These are phyloP conservation scores for Magnaporthales sp. DNA, from an alignment of 2,329 filamentous ascomycete genomes.

Conservation along the genomic window DNA sequence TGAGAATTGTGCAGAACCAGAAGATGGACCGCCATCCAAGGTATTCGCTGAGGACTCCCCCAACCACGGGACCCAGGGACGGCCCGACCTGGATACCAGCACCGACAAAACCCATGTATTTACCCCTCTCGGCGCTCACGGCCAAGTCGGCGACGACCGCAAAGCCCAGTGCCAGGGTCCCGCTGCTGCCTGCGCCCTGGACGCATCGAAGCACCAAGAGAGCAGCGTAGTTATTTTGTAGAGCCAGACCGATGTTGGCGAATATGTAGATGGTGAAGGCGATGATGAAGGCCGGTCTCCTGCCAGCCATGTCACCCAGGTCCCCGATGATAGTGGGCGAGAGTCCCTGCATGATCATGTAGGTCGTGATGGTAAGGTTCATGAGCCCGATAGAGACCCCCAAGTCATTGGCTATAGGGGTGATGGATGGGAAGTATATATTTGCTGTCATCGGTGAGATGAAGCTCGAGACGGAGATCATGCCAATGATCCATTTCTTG, in stretches of 20 bases:
- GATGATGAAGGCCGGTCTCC: constrained; percentile 52
- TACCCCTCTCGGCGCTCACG: constrained; percentile 60
- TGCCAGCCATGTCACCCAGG: constrained; percentile 50
- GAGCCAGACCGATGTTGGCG: constrained; percentile 50
- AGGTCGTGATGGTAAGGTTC: constrained; percentile 47
- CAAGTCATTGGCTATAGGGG: constrained; percentile 27
- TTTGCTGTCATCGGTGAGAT: constrained; percentile 52
- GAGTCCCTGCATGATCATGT: constrained; percentile 56
- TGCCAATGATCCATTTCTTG: constrained; percentile 42
- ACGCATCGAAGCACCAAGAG: constrained; percentile 52
- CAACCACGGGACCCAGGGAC: constrained; percentile 50
- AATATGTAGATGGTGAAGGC: constrained; percentile 47
- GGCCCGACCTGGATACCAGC: constrained; percentile 48
- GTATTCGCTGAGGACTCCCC: constrained; percentile 54
- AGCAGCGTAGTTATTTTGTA: constrained; percentile 48
- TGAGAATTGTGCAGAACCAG: constrained; percentile 56
- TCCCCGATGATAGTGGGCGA: constrained; percentile 53
- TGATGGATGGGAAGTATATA: constrained; percentile 41
- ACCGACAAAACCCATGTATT: constrained; percentile 62
- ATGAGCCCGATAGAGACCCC: constrained; percentile 29
- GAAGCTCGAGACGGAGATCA: constrained; percentile 44
- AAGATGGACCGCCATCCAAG: constrained; percentile 62
- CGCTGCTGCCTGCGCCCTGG: constrained; percentile 57
- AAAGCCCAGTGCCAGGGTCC: constrained; percentile 61
- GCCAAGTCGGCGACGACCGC: constrained; percentile 67